A percentile compares a stretch with the other conserved stretches of the same genome.
Conservation (phyloP, 2,329 filamentous ascomycete species). For the Arthroderma sp. region DNA sequence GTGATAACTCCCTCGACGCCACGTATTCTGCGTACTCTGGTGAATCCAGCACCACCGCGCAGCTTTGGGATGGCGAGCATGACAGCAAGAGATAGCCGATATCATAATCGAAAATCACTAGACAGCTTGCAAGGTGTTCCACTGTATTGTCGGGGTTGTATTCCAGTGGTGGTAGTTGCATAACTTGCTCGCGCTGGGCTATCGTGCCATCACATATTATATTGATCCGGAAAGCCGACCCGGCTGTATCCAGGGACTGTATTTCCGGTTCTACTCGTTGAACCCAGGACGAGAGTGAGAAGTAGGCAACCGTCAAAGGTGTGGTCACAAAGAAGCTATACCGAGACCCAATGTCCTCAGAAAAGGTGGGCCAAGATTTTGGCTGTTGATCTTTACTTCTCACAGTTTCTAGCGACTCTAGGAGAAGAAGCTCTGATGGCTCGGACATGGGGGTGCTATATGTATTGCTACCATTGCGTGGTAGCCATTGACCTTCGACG, state of each 20-base stretch:
- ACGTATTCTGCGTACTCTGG: conserved; percentile 24
- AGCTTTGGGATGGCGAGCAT: conserved; percentile 33
- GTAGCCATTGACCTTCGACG: conserved; percentile 51
- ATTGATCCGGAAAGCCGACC: conserved; percentile 43
- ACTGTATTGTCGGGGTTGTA: conserved; percentile 11
- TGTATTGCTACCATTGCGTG: conserved; percentile 29
- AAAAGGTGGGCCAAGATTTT: conserved; percentile 41
- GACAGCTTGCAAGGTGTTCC: conserved; percentile 32
- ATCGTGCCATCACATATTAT: conserved; percentile 41
- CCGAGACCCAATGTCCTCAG: conserved; percentile 40
- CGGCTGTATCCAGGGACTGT: conserved; percentile 36
- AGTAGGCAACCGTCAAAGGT: conserved; percentile 38
- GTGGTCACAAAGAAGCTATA: conserved; percentile 49
- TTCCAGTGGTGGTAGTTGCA: conserved; percentile 19
- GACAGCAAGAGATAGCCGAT: conserved; percentile 47
- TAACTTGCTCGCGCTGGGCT: conserved; percentile 36
- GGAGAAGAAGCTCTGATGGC: conserved; percentile 29
- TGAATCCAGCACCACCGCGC: conserved; percentile 40
- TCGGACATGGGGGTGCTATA: conserved; percentile 31
- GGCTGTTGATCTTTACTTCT: conserved; percentile 14
- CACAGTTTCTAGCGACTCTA: conserved; percentile 33
- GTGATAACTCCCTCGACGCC: conserved; percentile 15
- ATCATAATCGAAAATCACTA: conserved; percentile 44
- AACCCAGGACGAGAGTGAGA: conserved; percentile 46
- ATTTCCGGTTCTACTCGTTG: conserved; percentile 45